Conservation (phyloP, 2,329 filamentous ascomycete species). For the Graphilbum sp. region DNA sequence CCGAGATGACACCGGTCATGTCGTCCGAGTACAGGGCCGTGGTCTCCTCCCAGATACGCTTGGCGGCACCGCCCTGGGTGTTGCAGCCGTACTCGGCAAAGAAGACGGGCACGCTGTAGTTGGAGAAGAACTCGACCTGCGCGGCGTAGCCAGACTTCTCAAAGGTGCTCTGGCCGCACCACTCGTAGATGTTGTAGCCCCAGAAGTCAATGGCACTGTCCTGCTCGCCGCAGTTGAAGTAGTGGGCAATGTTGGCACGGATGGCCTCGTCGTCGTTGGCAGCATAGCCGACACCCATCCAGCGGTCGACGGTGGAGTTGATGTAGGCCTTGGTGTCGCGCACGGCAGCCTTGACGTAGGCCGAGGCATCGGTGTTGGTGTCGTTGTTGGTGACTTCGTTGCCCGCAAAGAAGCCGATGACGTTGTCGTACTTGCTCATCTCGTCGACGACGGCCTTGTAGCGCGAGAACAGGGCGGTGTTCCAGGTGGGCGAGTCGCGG, state of each 20-base stretch:
- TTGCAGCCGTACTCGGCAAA: slow-evolving; percentile 99
- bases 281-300: slow-evolving; percentile 82
- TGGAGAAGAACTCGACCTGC: slow-evolving; percentile 71
- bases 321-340: slow-evolving; percentile 95
- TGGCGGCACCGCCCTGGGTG: slow-evolving; percentile 37
- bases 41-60: slow-evolving; percentile 75
- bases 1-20: slow-evolving; percentile 82
- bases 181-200: slow-evolving; percentile 99
- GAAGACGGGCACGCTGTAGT: slow-evolving; percentile 90
- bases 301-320: slow-evolving; percentile 59
- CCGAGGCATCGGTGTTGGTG: slow-evolving; percentile 79
- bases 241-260: slow-evolving; percentile 66
- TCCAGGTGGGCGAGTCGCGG: slow-evolving; percentile 65
- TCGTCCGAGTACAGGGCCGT: slow-evolving; percentile 58
- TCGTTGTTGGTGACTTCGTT: slow-evolving; percentile 88
- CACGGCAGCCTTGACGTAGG: slow-evolving; percentile 94
- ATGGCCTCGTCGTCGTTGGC: slow-evolving; percentile 84
- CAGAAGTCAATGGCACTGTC: slow-evolving; percentile 75
- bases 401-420: slow-evolving; percentile 93
- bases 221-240: slow-evolving; percentile 78
- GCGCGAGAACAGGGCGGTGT: slow-evolving; percentile 57
- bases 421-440: slow-evolving; percentile 71
- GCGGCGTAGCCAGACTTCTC: slow-evolving; percentile 61
- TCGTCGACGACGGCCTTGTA: slow-evolving; percentile 76
- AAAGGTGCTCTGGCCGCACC: slow-evolving; percentile 80